A percentile compares a stretch with the other conserved stretches of the same genome.
Evolutionary conservation across 305 asterid species (phyloP).

Genomic region (Salvia sclarea): DNA sequence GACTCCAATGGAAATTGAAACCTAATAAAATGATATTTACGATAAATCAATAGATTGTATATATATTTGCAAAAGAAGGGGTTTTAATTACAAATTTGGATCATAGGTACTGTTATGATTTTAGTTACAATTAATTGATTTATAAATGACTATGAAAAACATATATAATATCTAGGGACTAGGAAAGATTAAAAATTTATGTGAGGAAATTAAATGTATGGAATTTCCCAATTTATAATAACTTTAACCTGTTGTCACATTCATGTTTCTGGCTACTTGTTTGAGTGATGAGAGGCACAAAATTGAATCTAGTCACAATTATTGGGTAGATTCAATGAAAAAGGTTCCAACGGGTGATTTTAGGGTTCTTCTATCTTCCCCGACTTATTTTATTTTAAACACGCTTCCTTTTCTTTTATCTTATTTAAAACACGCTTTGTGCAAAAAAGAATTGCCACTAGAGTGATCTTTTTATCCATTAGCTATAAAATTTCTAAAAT

Average conservation of each 20-base stretch:
- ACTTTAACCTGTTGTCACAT: background rate
- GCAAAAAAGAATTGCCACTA: background rate
- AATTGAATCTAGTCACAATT: constrained; percentile 17
- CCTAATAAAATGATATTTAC: no score
- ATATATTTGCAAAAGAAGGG: no score
- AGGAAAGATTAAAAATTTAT: no score
- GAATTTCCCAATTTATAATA: background rate
- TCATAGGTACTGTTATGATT: no score
- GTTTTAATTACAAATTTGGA: no score
- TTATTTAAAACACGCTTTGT: background rate
- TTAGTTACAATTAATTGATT: no score
- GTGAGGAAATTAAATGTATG: background rate
- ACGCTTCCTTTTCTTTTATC: background rate
- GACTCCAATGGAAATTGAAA: no score
- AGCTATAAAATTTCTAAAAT: no score
- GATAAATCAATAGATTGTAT: no score
- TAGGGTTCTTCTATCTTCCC: background rate
- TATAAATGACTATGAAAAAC: no score
- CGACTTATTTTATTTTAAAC: background rate
- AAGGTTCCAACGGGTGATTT: background rate
- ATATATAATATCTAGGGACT: no score
- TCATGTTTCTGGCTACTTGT: background rate
- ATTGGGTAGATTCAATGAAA: constrained; percentile 25
- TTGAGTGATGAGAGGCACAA: background rate
- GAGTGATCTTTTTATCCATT: background rate